Evolutionary conservation across 192 early-diverging fungal genomes (phyloP), one percentile per base, ranked within the genome.

Genomic region (Diversispora eburnea): DNA sequence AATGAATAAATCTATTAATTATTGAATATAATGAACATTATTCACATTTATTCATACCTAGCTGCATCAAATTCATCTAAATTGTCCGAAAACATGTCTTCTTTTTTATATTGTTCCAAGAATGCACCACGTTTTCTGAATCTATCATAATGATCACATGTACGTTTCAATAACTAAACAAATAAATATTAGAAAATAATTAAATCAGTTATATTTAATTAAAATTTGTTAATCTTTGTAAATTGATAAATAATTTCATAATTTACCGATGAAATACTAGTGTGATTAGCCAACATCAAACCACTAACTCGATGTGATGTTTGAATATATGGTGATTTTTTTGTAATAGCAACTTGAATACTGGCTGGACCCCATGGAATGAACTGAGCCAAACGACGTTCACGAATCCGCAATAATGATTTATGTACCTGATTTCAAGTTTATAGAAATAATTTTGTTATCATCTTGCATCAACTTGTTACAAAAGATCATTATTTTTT

Each of bases 351-450:
- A 1, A 99, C 98, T 78, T 99, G 98, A 75, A 99, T 98, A 78
- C 92, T 94, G 13, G 98, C 95, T 5, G 98, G 98, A 9, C 98
- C 98, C 98, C 98, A 99, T 25, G 98, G 98, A 70, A 99, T 98
- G 77, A 99, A 99, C 76, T 94, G 92, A 12, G 95, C 96, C 58
- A 99, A 79, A 20, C 93, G 84, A 41, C 95, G 88, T 77, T 99
- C 97, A 43, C 97, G 87, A 72, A 99, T 96, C 7, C 97, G 87
- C 77, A 98, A 80, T 67, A 99, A 82, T 49, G 95, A 96, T 82
- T 99, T 98, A 84, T 99, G 97, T 5, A 99, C 97, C 89, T 98
- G 51, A 25, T 13, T 43, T 10, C n/a, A 22, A 47, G 43, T 10
- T 41, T 6, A 12, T 41, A 41, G 3, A 10, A 9, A 20, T 17